Base-by-base conservation (phyloP, 345 rosid species). In the Salix suchowensis region DNA sequence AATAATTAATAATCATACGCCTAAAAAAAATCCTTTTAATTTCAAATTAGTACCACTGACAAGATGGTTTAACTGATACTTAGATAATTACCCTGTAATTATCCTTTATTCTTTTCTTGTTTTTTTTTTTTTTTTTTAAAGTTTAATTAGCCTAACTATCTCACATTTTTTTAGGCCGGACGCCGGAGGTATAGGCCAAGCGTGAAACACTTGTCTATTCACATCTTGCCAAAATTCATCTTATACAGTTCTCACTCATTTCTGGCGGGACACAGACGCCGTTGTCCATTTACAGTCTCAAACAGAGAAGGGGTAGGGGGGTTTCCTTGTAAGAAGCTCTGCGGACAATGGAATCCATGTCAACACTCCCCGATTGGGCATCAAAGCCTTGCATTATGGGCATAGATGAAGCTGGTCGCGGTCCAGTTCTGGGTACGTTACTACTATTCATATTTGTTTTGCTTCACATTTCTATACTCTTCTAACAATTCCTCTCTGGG, bases 361-460 rank as follows among this genome's bases (percentile, higher is more conserved):
- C 82, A 23, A 77, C 83, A 40, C 71, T 79, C 4, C 90, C 89
- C 8, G 76, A 82, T 66, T 94, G 97, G 98, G 92, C 89, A 4
- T 89, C 96, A 39, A 78, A 73, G 46, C 97, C 97, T 75, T 94
- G 98, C 85, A 84, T 93, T 48, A 92, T 93, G 89, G 98, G 98
- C 48, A 94, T 94, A 83, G 97, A 94, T 73, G 97, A 94, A 86
- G 97, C 97, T 62, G 97, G 97, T 12, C 96, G 98, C 68, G 97
- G 96, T 72, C 97, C 98, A 67, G 97, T 94, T 76, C 87, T 91
- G 42, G 97, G 97, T 89, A 58, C 8, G 1, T 3, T 19, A 26
- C 11, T 42, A 1, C 62, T 70, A 67, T 48, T 66, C 34, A 12
- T 23, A 73, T 26, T 36, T 39, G 68, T 18, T 32, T 70, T n/a